These are phyloP conservation scores for Paspalum vaginatum DNA, from an alignment of 176 grass and related monocot genomes.

Conservation along the genomic window DNA sequence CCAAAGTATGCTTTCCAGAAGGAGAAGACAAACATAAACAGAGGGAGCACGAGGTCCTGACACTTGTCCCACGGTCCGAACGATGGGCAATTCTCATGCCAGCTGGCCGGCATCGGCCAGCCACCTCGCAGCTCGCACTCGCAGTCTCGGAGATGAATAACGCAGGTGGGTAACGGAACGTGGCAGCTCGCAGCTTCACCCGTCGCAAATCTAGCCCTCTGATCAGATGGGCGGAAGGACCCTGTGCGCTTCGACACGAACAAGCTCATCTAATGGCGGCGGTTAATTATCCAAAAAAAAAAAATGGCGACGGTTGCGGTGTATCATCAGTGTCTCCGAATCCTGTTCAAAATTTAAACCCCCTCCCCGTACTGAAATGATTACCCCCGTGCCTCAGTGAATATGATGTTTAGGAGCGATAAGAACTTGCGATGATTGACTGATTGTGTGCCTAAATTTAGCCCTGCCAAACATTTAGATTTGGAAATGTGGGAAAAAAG, in stretches of 20 bases:
- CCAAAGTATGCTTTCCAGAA: conserved; percentile 10
- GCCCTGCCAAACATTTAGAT: background rate
- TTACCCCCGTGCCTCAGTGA: background rate
- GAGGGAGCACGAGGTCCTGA: background rate
- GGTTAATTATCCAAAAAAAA: too few species aligned
- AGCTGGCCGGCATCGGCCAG: background rate
- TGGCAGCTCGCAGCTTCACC: background rate
- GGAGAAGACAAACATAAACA: background rate
- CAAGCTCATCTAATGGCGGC: too few species aligned
- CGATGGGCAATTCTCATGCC: background rate
- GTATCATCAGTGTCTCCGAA: too few species aligned
- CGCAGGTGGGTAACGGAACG: background rate
- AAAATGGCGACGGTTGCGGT: too few species aligned
- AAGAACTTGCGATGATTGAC: background rate
- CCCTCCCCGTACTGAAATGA: background rate
- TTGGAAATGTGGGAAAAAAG: too few species aligned
- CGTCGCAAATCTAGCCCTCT: background rate
- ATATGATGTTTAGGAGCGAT: too few species aligned
- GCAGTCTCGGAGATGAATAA: background rate
- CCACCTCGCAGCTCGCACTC: background rate
- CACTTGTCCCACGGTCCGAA: conserved; percentile 33
- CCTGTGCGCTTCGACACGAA: background rate
- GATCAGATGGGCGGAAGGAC: background rate
- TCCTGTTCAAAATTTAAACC: too few species aligned
- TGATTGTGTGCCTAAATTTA: background rate